A percentile compares a stretch with the other conserved stretches of the same genome.
Conservation (phyloP, 23 red algal species). For the Gracilaria domingensis region DNA sequence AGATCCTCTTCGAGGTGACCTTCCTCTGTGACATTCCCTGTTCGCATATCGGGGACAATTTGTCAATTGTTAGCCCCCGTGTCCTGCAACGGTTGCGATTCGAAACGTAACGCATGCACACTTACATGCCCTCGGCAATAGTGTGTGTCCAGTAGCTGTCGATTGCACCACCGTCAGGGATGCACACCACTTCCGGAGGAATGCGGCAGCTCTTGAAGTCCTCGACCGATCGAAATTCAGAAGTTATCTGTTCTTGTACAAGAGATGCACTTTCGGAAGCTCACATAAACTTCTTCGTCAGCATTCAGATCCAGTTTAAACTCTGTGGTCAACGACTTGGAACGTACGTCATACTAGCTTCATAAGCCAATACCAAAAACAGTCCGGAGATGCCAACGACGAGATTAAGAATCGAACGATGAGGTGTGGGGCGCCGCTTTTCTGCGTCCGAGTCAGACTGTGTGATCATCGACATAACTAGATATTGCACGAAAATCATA, state of each 20-base stretch:
- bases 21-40: neutral
- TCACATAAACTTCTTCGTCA: neutral
- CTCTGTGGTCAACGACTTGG: neutral
- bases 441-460: conserved; percentile 1
- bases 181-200: conserved; percentile 28
- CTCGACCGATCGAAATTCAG: conserved; percentile 15
- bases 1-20: neutral
- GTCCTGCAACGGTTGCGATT: neutral
- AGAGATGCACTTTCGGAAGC: conserved; percentile 10
- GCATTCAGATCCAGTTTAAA: neutral
- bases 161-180: conserved; percentile 35
- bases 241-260: conserved; percentile 32
- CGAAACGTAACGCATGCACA: neutral
- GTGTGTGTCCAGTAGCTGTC: conserved; percentile 29
- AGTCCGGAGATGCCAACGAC: conserved; percentile 8
- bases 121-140: conserved; percentile 21
- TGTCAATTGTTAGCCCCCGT: neutral
- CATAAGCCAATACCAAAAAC: conserved; percentile 33
- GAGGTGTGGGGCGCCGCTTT: neutral
- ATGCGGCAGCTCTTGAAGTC: conserved; percentile 53
- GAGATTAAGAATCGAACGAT: conserved; percentile 39
- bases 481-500: neutral
- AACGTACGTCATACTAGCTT: conserved; percentile 60
- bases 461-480: conserved; percentile 6
- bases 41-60: neutral